Base-by-base conservation (phyloP, 1,139 yeast species). In the Pichia cactophila region DNA sequence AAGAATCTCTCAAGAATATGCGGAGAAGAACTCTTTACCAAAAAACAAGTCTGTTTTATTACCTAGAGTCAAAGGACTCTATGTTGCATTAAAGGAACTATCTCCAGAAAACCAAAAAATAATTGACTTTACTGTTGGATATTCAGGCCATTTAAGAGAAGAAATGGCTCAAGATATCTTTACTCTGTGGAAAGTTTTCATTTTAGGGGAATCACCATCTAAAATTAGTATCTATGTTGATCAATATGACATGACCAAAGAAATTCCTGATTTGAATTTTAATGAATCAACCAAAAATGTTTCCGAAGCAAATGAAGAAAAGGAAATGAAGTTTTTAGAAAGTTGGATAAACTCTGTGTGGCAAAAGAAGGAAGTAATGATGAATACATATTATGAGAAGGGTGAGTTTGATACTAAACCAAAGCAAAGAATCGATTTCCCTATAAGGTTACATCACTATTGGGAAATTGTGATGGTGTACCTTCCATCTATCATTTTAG, bases 101-200 rank as follows among this genome's bases (percentile, higher is more conserved):
- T 69, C 75, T 40, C 67, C 70, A n/a, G 70, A 88, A 2, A 76
- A 83, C 6, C 81, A 81, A 45, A 80, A 76, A 29, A 77, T 92
- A 1, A 86, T 89, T 62, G 97, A 94, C 64, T 69, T 86, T 39
- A 88, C 98, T 0, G 75, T 88, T 37, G 96, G 84, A 1, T 92
- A 90, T 64, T 75, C 83, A 5, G 95, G 87, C 8, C 79, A 87
- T 47, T 65, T 62, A 39, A 67, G 76, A 1, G 77, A 75, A 12
- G 81, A 80, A 53, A 85, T 75, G 63, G 97, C 96, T 1, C 97
- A 90, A 62, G 84, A 83, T 56, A 73, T 74, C 33, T 94, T 75
- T 63, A 79, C 90, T 2, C 71, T 92, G 49, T 73, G 75, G 51
- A 71, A 76, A 41, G 78, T 83, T 50, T 89, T 81, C 61, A 61